Evolutionary conservation across 768 basidiomycete species (phyloP).

Genomic region (Paxillus ammoniavirescens): DNA sequence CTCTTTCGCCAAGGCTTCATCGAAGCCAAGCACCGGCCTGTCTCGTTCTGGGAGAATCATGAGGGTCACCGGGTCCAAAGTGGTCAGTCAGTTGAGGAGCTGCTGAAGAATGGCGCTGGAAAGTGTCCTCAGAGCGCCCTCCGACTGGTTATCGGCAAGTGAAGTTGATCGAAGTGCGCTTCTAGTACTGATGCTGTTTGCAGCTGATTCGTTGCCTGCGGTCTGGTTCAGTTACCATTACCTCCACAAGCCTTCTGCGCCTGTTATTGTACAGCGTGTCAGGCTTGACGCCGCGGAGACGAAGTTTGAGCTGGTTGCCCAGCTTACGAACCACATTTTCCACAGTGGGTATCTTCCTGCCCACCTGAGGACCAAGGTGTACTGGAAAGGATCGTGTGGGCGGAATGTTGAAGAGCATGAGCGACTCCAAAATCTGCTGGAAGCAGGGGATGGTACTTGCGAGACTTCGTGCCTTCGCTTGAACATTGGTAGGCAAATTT

Average conservation of each 20-base stretch:
- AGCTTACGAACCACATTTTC: slow-evolving; percentile 50
- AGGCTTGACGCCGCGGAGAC: slow-evolving; percentile 34
- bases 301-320: slow-evolving; percentile 40
- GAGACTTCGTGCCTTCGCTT: slow-evolving; percentile 19
- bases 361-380: slow-evolving; percentile 37
- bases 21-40: slow-evolving; percentile 41
- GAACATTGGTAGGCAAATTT: slow-evolving; percentile 16
- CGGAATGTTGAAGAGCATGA: slow-evolving; percentile 28
- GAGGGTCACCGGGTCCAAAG: slow-evolving; percentile 37
- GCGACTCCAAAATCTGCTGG: slow-evolving; percentile 23
- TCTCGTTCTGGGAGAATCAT: slow-evolving; percentile 45
- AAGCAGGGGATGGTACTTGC: slow-evolving; percentile 12
- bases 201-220: slow-evolving; percentile 40
- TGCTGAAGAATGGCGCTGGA: slow-evolving; percentile 37
- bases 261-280: slow-evolving; percentile 42
- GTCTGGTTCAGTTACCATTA: slow-evolving; percentile 48
- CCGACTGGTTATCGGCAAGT: slow-evolving; percentile 45
- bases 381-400: slow-evolving; percentile 42
- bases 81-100: slow-evolving; percentile 35
- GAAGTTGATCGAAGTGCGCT: background rate
- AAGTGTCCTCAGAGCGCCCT: slow-evolving; percentile 44
- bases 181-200: background rate
- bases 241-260: slow-evolving; percentile 29
- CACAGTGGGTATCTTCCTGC: slow-evolving; percentile 35
- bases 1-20: slow-evolving; percentile 46